Conservation (phyloP, 2,329 filamentous ascomycete species). For the Arachnopeziza araneosa region DNA sequence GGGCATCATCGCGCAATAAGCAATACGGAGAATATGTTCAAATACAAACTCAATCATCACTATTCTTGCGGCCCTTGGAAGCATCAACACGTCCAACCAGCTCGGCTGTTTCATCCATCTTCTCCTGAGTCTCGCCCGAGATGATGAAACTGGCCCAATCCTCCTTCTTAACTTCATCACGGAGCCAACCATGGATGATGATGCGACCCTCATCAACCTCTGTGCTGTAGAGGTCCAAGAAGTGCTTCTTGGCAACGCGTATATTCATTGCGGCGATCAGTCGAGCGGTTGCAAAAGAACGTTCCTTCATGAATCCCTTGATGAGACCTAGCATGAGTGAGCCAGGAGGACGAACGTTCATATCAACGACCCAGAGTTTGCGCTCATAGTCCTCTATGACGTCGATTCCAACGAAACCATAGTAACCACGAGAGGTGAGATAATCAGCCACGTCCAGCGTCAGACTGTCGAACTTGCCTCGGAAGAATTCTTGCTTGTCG, state of each 20-base stretch:
- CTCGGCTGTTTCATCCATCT: neutral
- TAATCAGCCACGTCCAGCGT: neutral
- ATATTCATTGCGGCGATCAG: neutral
- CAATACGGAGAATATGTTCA: too few relatives aligned
- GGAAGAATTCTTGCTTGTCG: neutral
- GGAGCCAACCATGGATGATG: neutral
- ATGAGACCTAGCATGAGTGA: neutral
- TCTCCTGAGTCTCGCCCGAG: neutral
- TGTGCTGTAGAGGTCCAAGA: neutral
- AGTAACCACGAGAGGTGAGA: neutral
- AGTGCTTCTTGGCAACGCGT: neutral
- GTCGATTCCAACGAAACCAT: slow-evolving; percentile 3
- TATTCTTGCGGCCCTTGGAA: too few relatives aligned
- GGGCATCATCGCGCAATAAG: too few relatives aligned
- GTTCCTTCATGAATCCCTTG: neutral
- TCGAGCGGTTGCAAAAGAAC: neutral
- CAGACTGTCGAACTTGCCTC: neutral
- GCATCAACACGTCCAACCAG: neutral
- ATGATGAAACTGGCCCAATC: neutral
- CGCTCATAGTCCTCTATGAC: neutral
- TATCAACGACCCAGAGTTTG: slow-evolving; percentile 1
- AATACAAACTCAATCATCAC: too few relatives aligned
- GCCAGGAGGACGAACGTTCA: slow-evolving; percentile 1
- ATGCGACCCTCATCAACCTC: neutral
- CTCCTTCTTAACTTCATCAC: neutral